A percentile compares a stretch with the other conserved stretches of the same genome.
These are phyloP conservation scores for Malassezia psittaci DNA, from an alignment of 1,284 basidiomycete genomes.

Conservation along the genomic window DNA sequence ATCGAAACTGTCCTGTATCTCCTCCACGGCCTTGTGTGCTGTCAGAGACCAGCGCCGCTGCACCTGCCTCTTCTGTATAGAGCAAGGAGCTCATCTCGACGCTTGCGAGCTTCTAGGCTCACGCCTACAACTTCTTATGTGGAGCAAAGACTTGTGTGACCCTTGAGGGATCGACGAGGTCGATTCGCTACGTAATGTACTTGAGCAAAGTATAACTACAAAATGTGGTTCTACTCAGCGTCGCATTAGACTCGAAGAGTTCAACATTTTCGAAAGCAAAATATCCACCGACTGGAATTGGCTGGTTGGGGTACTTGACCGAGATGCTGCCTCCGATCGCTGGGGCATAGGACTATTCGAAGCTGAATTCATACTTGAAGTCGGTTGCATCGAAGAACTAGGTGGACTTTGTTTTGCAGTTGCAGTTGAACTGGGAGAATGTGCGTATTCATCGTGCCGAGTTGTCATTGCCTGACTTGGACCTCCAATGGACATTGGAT, in stretches of 20 bases:
- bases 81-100: conserved; percentile 10
- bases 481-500: too few relatives aligned
- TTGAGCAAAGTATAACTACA: too few relatives aligned
- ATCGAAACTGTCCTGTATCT: background rate
- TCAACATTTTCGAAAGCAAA: conserved; percentile 10
- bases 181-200: background rate
- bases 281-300: conserved; percentile 13
- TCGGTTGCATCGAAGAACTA: too few relatives aligned
- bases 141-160: background rate
- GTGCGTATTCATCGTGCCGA: too few relatives aligned
- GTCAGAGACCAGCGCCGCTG: conserved; percentile 1
- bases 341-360: too few relatives aligned
- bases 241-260: background rate
- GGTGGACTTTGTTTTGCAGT: too few relatives aligned
- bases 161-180: background rate
- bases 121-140: background rate
- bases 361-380: too few relatives aligned
- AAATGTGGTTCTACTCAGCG: background rate
- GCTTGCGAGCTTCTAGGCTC: background rate
- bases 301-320: background rate
- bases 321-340: too few relatives aligned
- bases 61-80: conserved; percentile 9
- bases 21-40: background rate
- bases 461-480: too few relatives aligned
- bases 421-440: too few relatives aligned